phyloP scores from a whole-genome alignment of 768 basidiomycete species.

The Phaeolepiota aurea region DNA sequence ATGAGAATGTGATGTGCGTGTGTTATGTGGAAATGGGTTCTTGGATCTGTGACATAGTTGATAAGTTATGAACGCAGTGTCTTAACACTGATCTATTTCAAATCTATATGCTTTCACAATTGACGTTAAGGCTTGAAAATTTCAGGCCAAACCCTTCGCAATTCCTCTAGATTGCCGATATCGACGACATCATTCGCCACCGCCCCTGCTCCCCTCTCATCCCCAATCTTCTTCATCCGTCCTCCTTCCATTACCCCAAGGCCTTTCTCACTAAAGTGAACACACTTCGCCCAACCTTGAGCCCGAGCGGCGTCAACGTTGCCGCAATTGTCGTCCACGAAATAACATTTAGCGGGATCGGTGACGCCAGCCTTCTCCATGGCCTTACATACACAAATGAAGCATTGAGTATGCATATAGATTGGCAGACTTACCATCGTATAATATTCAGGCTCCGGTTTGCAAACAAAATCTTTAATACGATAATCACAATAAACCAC shows the following conservation, averaged over 20 bases:
- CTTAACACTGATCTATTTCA: too few species aligned
- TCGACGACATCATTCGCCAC: constrained; percentile 36
- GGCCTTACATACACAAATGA: constrained; percentile 38
- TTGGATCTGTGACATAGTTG: background rate
- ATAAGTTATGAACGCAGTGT: too few species aligned
- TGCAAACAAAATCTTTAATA: constrained; percentile 61
- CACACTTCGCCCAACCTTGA: constrained; percentile 66
- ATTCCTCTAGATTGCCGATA: constrained; percentile 52
- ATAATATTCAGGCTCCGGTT: constrained; percentile 73
- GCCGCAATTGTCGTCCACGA: constrained; percentile 67
- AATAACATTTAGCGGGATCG: constrained; percentile 67
- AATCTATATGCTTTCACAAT: background rate
- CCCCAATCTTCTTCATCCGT: constrained; percentile 37
- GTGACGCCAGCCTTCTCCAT: constrained; percentile 49
- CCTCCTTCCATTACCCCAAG: constrained; percentile 59
- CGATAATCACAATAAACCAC: constrained; percentile 76
- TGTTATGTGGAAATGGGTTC: background rate
- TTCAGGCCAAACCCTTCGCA: constrained; percentile 68
- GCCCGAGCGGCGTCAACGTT: constrained; percentile 63
- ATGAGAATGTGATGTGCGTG: background rate
- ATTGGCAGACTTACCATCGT: constrained; percentile 49
- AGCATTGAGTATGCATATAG: too few species aligned
- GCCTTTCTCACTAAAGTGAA: constrained; percentile 69
- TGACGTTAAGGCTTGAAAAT: constrained; percentile 41
- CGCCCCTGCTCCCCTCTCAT: constrained; percentile 22